Conservation (phyloP, 805 yeast genomes). For the Lipomyces sp. region DNA sequence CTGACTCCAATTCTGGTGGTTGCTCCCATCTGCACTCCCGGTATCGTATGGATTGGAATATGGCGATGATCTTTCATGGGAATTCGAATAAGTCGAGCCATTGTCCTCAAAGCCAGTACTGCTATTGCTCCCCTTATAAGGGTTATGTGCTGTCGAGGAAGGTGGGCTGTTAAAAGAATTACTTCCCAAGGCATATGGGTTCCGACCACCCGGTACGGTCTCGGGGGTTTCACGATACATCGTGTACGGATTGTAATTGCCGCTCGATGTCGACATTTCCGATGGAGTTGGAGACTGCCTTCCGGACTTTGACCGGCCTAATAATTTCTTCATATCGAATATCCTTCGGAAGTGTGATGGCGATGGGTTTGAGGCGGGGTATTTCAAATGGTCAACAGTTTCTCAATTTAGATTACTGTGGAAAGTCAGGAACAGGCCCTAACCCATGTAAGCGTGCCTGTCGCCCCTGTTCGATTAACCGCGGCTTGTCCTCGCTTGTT, state of each 20-base stretch:
- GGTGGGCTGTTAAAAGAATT: constrained; percentile 24
- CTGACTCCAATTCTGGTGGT: background rate
- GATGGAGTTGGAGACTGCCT: constrained; percentile 5
- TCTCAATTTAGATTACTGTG: background rate
- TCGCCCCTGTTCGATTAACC: too few species aligned
- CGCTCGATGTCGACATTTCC: constrained; percentile 3
- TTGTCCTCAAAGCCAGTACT: background rate
- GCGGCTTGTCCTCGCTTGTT: too few species aligned
- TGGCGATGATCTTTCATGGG: constrained; percentile 4
- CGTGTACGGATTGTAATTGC: constrained; percentile 11
- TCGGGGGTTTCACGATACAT: background rate
- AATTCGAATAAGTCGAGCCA: background rate
- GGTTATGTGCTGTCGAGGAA: background rate
- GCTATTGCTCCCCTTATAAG: background rate
- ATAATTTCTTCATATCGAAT: background rate
- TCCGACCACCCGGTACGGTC: constrained; percentile 4
- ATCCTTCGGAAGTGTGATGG: background rate
- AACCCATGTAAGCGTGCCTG: background rate
- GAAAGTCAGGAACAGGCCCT: background rate
- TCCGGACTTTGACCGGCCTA: constrained; percentile 9
- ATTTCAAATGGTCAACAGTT: background rate
- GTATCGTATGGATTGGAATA: constrained; percentile 26
- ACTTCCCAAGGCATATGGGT: constrained; percentile 31
- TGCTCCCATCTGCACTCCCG: background rate
- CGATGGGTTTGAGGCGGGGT: background rate